Base-by-base conservation (phyloP, 2,329 filamentous ascomycete species). In the Bertia moriformis region DNA sequence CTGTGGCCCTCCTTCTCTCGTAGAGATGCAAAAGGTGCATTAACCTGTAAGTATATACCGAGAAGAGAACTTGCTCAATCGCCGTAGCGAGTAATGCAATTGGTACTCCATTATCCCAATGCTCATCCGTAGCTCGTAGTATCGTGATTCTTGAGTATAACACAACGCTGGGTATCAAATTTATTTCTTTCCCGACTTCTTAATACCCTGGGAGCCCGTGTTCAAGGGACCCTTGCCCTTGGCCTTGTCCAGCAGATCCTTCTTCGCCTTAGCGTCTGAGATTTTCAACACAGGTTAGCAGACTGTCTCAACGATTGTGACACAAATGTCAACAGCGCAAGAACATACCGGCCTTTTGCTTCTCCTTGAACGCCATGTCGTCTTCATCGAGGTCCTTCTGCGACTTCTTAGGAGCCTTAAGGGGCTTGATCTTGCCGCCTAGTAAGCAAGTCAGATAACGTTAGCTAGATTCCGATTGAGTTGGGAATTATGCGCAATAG, bases 161-260 rank as follows among this genome's bases (percentile, higher is more conserved):
- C 24, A 29, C n/a, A 29, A 29, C 24, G 24, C 10, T 29, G 24
- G n/a, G 10, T 29, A 10, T 10, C 24, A 29, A 29, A 29, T 29
- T 64, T 71, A 93, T 79, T 95, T 93, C 83, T 95, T 94, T 62
- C 87, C 88, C 45, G 83, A 91, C 76, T 94, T 95, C 79, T 95
- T 95, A 69, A 96, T 94, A 45, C 86, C 87, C 64, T 93, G 85
- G 38, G 70, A 61, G 22, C 86, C 87, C 20, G 77, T 81, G 65
- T 87, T 88, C 57, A 95, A 58, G 27, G 89, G 88, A 3, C 89
- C 89, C 66, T 93, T 93, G 60, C 83, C 83, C 52, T 82, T 80
- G 36, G 83, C 80, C 66, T 85, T 83, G 44, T 78, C 70, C n/a
- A 80, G 77, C 63, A 93, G 57, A 7, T 87, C 85, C 66, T 93